Percentiles rank a stretch among this genome's conserved stretches.
Evolutionary conservation across 2,329 filamentous ascomycete species (phyloP).

Genomic region (Alternaria infectoria): DNA sequence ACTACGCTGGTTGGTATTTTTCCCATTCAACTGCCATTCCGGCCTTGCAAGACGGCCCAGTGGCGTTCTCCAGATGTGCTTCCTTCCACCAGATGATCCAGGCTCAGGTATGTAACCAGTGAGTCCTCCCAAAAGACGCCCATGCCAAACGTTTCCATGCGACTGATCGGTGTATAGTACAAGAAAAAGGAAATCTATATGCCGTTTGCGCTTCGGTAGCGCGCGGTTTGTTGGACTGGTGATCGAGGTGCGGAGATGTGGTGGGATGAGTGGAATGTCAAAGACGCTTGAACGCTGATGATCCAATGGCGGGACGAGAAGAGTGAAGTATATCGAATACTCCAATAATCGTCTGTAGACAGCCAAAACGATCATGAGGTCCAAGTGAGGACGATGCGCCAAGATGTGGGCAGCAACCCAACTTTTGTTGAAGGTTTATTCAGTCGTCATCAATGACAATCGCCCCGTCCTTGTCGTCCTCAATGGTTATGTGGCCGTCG

Average conservation of each 20-base stretch:
- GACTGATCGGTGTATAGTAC: constrained; percentile 21
- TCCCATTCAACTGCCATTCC: not conserved
- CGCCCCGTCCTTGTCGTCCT: constrained; percentile 44
- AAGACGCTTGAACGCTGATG: not conserved
- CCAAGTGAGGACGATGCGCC: not conserved
- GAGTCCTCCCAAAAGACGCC: constrained; percentile 13
- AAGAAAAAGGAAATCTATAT: constrained; percentile 11
- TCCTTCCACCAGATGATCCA: constrained; percentile 4
- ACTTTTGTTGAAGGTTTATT: not conserved
- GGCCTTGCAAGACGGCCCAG: not conserved
- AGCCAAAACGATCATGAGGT: not conserved
- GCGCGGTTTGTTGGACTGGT: not conserved
- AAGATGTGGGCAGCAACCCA: not conserved
- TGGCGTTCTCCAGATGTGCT: not conserved
- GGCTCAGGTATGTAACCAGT: constrained; percentile 18
- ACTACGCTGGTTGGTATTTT: not conserved
- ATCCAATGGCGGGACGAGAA: not conserved
- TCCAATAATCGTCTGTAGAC: not conserved
- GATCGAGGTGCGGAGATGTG: not conserved
- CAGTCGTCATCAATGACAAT: constrained; percentile 47
- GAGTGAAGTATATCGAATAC: not conserved
- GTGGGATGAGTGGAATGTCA: not conserved
- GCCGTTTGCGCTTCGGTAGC: not conserved
- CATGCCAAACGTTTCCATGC: constrained; percentile 4
- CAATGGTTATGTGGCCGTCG: constrained; percentile 46